These are phyloP conservation scores for Colletotrichum lini DNA, from an alignment of 2,329 filamentous ascomycete species.

Conservation along the genomic window DNA sequence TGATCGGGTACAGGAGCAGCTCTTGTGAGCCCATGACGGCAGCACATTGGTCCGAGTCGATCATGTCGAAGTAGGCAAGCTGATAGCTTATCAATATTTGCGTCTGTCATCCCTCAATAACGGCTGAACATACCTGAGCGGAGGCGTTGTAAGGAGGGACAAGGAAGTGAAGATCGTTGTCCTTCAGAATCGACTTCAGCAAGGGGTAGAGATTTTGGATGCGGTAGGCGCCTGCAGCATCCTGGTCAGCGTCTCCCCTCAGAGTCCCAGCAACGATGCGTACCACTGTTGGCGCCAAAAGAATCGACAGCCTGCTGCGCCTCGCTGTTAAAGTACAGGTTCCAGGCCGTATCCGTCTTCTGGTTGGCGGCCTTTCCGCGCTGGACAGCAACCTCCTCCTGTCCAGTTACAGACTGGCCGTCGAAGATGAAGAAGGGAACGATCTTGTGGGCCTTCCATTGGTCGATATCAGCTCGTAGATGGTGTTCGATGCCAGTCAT, in stretches of 20 bases:
- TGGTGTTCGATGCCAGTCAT: conserved; percentile 83
- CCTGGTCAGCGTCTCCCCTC: conserved; percentile 22
- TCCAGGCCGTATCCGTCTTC: conserved; percentile 86
- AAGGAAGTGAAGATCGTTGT: conserved; percentile 80
- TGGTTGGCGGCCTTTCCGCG: conserved; percentile 76
- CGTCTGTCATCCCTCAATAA: conserved; percentile 32
- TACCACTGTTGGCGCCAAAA: conserved; percentile 87
- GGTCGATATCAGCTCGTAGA: conserved; percentile 82
- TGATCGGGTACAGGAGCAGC: conserved; percentile 86
- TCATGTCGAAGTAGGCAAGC: conserved; percentile 84
- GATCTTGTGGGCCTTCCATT: conserved; percentile 78
- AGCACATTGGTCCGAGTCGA: conserved; percentile 77
- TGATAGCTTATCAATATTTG: conserved; percentile 55
- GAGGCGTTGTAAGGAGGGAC: conserved; percentile 91
- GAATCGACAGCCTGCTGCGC: conserved; percentile 85
- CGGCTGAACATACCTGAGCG: conserved; percentile 76
- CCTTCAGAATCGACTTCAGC: conserved; percentile 80
- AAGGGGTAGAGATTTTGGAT: conserved; percentile 82
- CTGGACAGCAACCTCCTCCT: conserved; percentile 78
- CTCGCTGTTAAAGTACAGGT: conserved; percentile 84
- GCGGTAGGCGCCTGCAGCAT: conserved; percentile 74
- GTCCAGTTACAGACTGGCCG: conserved; percentile 84
- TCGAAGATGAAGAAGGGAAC: conserved; percentile 93
- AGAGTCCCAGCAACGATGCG: conserved; percentile 43
- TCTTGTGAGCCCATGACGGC: conserved; percentile 89